These are phyloP conservation scores for Hyphopichia khmerensis DNA, from an alignment of 1,139 yeast genomes.

Conservation along the genomic window DNA sequence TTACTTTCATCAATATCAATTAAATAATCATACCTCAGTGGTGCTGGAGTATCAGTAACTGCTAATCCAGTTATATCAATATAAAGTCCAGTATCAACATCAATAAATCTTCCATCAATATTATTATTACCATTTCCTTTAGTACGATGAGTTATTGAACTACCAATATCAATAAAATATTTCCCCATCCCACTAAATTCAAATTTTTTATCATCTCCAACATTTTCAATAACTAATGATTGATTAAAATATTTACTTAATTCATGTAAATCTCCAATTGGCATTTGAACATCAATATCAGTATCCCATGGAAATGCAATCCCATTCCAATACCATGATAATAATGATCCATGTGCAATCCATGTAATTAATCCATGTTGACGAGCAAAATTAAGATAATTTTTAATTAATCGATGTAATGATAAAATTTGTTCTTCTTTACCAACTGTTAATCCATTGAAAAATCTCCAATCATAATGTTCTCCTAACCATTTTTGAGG, in stretches of 20 bases:
- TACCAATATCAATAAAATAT: slow-evolving; percentile 43
- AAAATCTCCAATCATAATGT: slow-evolving; percentile 47
- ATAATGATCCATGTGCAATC: slow-evolving; percentile 41
- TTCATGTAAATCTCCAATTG: slow-evolving; percentile 19
- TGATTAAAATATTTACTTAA: slow-evolving; percentile 20
- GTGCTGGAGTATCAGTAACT: slow-evolving; percentile 33
- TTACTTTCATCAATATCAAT: slow-evolving; percentile 9
- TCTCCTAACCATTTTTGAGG: slow-evolving; percentile 33
- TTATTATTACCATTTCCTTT: slow-evolving; percentile 51
- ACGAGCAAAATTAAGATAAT: slow-evolving; percentile 29
- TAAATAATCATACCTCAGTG: slow-evolving; percentile 25
- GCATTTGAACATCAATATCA: slow-evolving; percentile 26
- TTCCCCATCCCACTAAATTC: slow-evolving; percentile 24
- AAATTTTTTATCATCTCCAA: slow-evolving; percentile 14
- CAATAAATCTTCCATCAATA: slow-evolving; percentile 82
- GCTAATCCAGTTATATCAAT: slow-evolving; percentile 66
- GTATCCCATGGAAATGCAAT: slow-evolving; percentile 26
- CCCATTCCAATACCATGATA: slow-evolving; percentile 27
- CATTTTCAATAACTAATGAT: slow-evolving; percentile 19
- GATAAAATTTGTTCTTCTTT: slow-evolving; percentile 24
- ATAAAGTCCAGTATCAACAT: slow-evolving; percentile 71
- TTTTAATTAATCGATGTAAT: slow-evolving; percentile 28
- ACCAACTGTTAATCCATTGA: slow-evolving; percentile 40
- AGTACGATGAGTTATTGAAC: slow-evolving; percentile 32
- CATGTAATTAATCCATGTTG: slow-evolving; percentile 33